Evolutionary conservation across 768 basidiomycete genomes (phyloP), one percentile per base, ranked within the genome.

Genomic region (Chalciporus chontae): DNA sequence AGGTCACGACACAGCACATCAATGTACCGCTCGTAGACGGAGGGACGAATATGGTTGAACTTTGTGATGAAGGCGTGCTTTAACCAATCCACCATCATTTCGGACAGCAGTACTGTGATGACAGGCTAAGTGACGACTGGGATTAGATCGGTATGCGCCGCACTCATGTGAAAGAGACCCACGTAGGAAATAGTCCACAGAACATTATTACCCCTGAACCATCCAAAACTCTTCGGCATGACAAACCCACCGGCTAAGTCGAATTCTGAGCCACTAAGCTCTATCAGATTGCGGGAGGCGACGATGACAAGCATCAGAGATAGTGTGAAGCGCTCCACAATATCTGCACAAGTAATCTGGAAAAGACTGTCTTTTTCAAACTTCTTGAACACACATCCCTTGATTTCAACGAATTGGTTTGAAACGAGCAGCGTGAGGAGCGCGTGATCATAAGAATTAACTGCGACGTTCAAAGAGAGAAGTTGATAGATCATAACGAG

Each of bases 1-100:
- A 99, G 77, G 65, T 99, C 96, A 34, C 89, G 86, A 62, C 94
- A 98, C 1, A 99, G 77, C 1, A 99, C 92, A 59, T 99, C 96
- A 3, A 86, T 90, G 66, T 92, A 99, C 14, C 95, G 80, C 55
- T 93, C 93, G 58, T 98, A 99, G 2, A 97, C 92, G 0, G 87
- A 88, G 0, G 94, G 92, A 0, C 94, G 84, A 41, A 99, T 94
- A 61, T 98, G 95, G 59, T 99, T 99, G 74, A 98, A 98, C 68
- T 99, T 99, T 44, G 94, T 95, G 60, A 99, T 98, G 71, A 98
- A 99, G 9, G 94, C 95, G 62, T 99, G 96, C 67, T 99, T 99
- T 44, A 98, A 76, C 95, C 95, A 99, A 66, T 99, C 96, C 10
- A 99, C 96, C 11, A 89, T 67, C 79, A 91, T 88, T 67, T 99